These are phyloP conservation scores for Eucalyptus melliodora DNA, from an alignment of 345 rosid genomes.

Conservation along the genomic window DNA sequence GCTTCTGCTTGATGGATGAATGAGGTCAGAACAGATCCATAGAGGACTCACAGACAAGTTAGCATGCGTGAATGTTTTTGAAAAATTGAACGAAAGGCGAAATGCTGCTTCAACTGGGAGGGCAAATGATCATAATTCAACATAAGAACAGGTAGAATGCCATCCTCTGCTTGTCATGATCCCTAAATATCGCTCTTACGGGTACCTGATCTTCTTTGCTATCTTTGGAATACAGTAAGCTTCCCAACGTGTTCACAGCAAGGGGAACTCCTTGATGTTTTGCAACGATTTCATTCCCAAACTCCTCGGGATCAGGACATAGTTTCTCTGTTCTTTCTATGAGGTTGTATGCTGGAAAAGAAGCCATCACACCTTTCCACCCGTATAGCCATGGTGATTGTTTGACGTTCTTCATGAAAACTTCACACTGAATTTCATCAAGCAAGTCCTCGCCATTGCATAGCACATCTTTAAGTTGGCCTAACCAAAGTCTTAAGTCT, in stretches of 20 bases:
- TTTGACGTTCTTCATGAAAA: background rate
- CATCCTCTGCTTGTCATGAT: background rate
- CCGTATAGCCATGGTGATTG: background rate
- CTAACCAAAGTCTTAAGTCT: background rate
- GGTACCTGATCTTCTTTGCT: background rate
- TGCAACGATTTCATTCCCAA: background rate
- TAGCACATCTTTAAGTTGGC: background rate
- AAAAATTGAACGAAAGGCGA: background rate
- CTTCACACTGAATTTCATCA: background rate
- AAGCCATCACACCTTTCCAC: background rate
- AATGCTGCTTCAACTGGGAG: background rate
- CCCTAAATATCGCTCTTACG: background rate
- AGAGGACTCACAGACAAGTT: background rate
- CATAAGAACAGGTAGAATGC: background rate
- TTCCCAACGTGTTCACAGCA: background rate
- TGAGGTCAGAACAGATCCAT: background rate
- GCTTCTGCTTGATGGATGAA: background rate
- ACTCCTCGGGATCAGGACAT: background rate
- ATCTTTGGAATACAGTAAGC: background rate
- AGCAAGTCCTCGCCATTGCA: background rate
- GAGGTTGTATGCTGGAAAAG: background rate
- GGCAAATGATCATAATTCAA: background rate
- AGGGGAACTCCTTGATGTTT: background rate
- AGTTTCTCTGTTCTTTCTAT: background rate
- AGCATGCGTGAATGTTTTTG: background rate